A percentile compares a stretch with the other conserved stretches of the same genome.
phyloP scores from a whole-genome alignment of 1,284 basidiomycete genomes.

The Singerocomus rubriflavus region DNA sequence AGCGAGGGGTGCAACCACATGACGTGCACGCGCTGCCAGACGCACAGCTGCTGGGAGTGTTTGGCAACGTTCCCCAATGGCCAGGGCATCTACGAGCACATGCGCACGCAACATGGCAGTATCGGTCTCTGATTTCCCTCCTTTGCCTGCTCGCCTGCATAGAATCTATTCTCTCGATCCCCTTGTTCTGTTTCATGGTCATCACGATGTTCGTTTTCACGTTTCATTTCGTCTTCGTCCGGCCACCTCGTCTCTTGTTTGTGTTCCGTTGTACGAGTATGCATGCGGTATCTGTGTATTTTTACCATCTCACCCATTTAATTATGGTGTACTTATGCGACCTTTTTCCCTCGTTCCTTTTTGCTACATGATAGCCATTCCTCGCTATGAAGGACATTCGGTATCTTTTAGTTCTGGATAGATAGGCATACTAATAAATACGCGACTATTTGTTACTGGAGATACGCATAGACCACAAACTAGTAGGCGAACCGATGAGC shows the following conservation, averaged over 20 bases:
- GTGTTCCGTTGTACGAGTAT: slow-evolving; percentile 11
- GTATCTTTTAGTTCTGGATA: slow-evolving; percentile 2
- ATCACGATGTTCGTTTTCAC: too few species aligned
- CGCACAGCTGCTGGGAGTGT: slow-evolving; percentile 77
- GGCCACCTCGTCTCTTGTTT: too few species aligned
- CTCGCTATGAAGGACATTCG: neutral
- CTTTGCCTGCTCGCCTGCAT: neutral
- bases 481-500: slow-evolving; percentile 12
- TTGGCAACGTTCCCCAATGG: slow-evolving; percentile 59
- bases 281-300: slow-evolving; percentile 7
- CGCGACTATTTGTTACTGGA: slow-evolving; percentile 7
- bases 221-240: too few species aligned
- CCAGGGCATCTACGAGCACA: slow-evolving; percentile 58
- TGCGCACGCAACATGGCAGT: slow-evolving; percentile 49
- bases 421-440: slow-evolving; percentile 24
- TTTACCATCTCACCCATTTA: slow-evolving; percentile 6
- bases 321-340: slow-evolving; percentile 29
- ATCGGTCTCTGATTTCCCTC: slow-evolving; percentile 38
- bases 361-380: too few species aligned
- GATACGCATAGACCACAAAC: slow-evolving; percentile 39
- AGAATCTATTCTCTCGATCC: too few species aligned
- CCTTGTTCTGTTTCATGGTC: too few species aligned
- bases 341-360: neutral
- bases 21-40: slow-evolving; percentile 63
- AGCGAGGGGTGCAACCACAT: slow-evolving; percentile 75